Evolutionary conservation across 805 yeast species (phyloP).

Genomic region (Wickerhamomyces subpelliculosus): DNA sequence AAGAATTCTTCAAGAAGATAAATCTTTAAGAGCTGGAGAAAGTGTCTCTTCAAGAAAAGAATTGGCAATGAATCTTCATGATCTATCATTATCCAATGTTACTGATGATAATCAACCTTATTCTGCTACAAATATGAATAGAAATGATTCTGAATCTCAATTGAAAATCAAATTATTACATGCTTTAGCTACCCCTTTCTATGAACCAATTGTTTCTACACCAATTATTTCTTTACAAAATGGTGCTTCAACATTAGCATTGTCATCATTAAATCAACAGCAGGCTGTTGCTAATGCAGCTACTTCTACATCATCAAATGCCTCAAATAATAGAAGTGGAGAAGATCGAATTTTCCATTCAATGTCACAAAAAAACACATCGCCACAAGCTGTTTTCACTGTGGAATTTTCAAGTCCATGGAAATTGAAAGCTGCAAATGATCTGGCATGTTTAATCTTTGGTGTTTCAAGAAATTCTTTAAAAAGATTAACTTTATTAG

Average conservation of each 20-base stretch:
- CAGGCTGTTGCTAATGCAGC: too few species aligned
- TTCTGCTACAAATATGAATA: too few species aligned
- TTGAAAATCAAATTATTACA: conserved; percentile 39
- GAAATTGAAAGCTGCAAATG: conserved; percentile 79
- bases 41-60: conserved; percentile 26
- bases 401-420: conserved; percentile 71
- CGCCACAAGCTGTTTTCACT: conserved; percentile 82
- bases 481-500: conserved; percentile 58
- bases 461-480: conserved; percentile 68
- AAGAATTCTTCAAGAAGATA: conserved; percentile 34
- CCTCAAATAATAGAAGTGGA: conserved; percentile 15
- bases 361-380: conserved; percentile 61
- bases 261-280: conserved; percentile 18
- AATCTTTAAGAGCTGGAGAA: conserved; percentile 10
- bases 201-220: conserved; percentile 21
- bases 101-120: neutral
- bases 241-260: conserved; percentile 24
- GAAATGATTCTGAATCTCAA: conserved; percentile 13
- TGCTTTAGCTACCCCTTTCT: conserved; percentile 64
- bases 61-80: conserved; percentile 48
- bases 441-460: conserved; percentile 79
- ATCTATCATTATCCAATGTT: conserved; percentile 42
- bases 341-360: conserved; percentile 48
- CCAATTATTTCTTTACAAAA: conserved; percentile 19
- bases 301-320: conserved; percentile 7